These are phyloP conservation scores for Cyphellophora attinorum DNA, from an alignment of 2,329 filamentous ascomycete species.

Conservation along the genomic window DNA sequence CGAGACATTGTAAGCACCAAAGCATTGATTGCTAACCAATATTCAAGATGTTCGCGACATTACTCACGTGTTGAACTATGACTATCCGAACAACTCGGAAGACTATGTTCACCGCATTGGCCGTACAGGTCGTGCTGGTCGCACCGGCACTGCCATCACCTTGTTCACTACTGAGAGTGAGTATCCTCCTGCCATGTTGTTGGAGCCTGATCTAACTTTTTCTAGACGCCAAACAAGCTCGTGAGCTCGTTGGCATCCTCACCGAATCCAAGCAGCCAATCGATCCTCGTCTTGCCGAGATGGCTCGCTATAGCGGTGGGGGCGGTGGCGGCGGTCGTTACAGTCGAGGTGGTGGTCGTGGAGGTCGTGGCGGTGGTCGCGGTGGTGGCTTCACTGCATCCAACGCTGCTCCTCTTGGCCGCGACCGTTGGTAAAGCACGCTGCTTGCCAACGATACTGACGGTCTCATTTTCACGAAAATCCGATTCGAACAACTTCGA, in stretches of 20 bases:
- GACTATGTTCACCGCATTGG: constrained; percentile 98
- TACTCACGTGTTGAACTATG: constrained; percentile 99
- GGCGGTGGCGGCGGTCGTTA: constrained; percentile 64
- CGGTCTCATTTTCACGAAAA: constrained; percentile 1
- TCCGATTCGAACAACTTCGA: too few species aligned
- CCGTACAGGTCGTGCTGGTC: constrained; percentile 67
- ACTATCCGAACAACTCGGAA: constrained; percentile 80
- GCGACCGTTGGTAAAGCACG: constrained; percentile 43
- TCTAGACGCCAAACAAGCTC: constrained; percentile 82
- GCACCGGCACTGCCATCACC: constrained; percentile 91
- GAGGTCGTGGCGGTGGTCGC: constrained; percentile 50
- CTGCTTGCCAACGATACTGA: constrained; percentile 3
- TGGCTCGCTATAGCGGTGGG: constrained; percentile 84
- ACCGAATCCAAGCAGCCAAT: constrained; percentile 97
- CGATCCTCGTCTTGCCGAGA: constrained; percentile 89
- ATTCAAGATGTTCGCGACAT: constrained; percentile 99
- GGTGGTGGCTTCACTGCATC: constrained; percentile 46
- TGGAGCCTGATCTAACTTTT: constrained; percentile 8
- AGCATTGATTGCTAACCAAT: constrained; percentile 63
- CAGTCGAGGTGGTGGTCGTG: constrained; percentile 58
- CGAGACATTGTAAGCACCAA: constrained; percentile 35
- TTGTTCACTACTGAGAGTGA: constrained; percentile 98
- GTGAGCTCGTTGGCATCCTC: constrained; percentile 87
- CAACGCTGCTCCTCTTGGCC: constrained; percentile 49
- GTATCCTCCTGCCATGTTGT: constrained; percentile 25